Evolutionary conservation across 2,329 filamentous ascomycete species (phyloP).

Genomic region (Lecanosticta acicola): DNA sequence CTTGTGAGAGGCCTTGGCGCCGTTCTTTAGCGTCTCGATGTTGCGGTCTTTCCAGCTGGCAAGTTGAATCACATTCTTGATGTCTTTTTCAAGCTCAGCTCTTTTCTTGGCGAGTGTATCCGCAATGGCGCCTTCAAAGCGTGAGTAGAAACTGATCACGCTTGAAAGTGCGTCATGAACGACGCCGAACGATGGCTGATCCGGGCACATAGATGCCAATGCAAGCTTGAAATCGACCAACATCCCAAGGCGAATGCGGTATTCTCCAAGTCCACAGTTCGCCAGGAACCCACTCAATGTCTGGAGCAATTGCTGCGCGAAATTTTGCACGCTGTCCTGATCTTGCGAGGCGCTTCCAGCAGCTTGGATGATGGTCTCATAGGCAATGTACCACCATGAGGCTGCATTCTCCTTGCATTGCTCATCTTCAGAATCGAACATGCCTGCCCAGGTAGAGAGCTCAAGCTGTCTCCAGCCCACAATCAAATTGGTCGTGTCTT

Average conservation of each 20-base stretch:
- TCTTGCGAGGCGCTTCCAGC: slow-evolving; percentile 32
- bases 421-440: slow-evolving; percentile 77
- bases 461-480: slow-evolving; percentile 88
- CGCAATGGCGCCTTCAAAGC: slow-evolving; percentile 61
- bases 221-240: slow-evolving; percentile 59
- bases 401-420: slow-evolving; percentile 72
- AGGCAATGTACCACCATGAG: slow-evolving; percentile 95
- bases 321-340: slow-evolving; percentile 44
- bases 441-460: slow-evolving; percentile 80
- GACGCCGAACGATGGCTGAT: slow-evolving; percentile 41
- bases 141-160: slow-evolving; percentile 68
- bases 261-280: slow-evolving; percentile 74
- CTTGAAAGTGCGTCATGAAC: slow-evolving; percentile 65
- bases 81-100: slow-evolving; percentile 73
- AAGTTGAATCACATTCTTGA: slow-evolving; percentile 86
- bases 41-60: slow-evolving; percentile 99
- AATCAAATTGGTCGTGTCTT: slow-evolving; percentile 71
- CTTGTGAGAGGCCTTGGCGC: slow-evolving; percentile 80
- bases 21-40: slow-evolving; percentile 80
- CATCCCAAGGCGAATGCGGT: slow-evolving; percentile 63
- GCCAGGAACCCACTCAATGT: slow-evolving; percentile 75
- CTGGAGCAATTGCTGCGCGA: slow-evolving; percentile 64
- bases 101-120: slow-evolving; percentile 65
- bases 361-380: slow-evolving; percentile 74
- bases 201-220: slow-evolving; percentile 50